These are phyloP conservation scores for Syzygium jambos DNA, from an alignment of 345 rosid species.

Conservation along the genomic window DNA sequence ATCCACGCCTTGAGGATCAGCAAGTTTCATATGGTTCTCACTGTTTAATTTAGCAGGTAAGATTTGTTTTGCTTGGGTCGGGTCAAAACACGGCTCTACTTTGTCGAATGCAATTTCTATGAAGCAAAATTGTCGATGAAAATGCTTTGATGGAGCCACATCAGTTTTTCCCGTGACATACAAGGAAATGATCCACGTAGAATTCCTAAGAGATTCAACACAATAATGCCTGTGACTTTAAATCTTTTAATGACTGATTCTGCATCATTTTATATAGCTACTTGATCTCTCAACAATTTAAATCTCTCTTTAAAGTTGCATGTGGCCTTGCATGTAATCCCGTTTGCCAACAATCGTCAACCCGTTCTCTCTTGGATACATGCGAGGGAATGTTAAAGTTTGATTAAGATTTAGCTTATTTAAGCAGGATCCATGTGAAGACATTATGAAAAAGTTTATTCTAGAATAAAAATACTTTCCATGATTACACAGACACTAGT, in stretches of 20 bases:
- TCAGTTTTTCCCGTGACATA: not conserved
- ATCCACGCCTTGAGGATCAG: not conserved
- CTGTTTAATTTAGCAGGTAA: not conserved
- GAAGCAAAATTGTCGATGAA: not conserved
- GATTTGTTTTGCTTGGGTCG: not conserved
- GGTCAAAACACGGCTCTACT: not conserved
- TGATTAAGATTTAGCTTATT: not conserved
- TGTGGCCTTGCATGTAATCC: not conserved
- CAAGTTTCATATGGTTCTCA: not conserved
- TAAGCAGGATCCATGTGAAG: constrained; percentile 29
- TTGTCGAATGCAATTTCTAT: not conserved
- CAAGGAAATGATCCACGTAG: not conserved
- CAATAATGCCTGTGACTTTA: not conserved
- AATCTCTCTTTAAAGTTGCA: not conserved
- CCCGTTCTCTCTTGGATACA: not conserved
- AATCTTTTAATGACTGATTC: too few relatives aligned
- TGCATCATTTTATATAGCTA: too few relatives aligned
- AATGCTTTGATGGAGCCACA: not conserved
- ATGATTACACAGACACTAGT: not conserved
- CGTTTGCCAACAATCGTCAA: not conserved
- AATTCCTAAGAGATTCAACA: not conserved
- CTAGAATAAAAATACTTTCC: not conserved
- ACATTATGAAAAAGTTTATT: constrained; percentile 24
- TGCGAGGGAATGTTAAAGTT: not conserved
- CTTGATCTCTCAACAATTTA: too few relatives aligned